Evolutionary conservation across 192 early-diverging fungal species (phyloP), one percentile per base, ranked within the genome.

Genomic region (Umbelopsis sp.): DNA sequence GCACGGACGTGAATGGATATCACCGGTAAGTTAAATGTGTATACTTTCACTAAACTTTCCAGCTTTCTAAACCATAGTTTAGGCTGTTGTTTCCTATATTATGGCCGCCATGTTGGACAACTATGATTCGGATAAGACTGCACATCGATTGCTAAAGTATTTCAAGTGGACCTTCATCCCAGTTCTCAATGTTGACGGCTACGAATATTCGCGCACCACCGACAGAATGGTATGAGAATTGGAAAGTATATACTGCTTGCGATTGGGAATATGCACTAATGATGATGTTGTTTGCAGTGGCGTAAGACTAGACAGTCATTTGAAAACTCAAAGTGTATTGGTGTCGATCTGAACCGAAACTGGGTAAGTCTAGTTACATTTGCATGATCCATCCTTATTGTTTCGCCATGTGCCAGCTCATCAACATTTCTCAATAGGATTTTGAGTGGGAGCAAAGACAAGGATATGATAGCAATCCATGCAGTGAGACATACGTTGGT

Each of bases 291-390:
- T 45, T 44, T 68, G 31, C 73, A 82, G 83, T 84, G 83, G 83
- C 76, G 83, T 29, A 84, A 84, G 59, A 84, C 81, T 32, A 75
- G 83, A 26, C 81, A 84, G 50, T 72, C 83, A 32, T 83, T 73
- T 12, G 66, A 56, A 14, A 20, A 72, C 41, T 68, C 69, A 0
- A 62, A 71, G 21, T 80, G 76, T 65, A 67, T 74, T 21, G 81
- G 83, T 71, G 76, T 75, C 38, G 83, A 80, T 73, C 45, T 68
- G 47, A 51, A 50, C 43, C 56, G 69, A 41, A 70, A 70, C 32
- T 70, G 69, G 69, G 68, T 70, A 70, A 45, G 68, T 21, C 2
- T 3, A 21, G 4, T 1, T 2, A 17, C 43, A 26, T 0, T 14
- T 5, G 25, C 8, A 31, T 26, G 16, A n/a, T 17, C 6, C 21